phyloP scores from a whole-genome alignment of 148 eudicot genomes.

The Simmondsia chinensis region DNA sequence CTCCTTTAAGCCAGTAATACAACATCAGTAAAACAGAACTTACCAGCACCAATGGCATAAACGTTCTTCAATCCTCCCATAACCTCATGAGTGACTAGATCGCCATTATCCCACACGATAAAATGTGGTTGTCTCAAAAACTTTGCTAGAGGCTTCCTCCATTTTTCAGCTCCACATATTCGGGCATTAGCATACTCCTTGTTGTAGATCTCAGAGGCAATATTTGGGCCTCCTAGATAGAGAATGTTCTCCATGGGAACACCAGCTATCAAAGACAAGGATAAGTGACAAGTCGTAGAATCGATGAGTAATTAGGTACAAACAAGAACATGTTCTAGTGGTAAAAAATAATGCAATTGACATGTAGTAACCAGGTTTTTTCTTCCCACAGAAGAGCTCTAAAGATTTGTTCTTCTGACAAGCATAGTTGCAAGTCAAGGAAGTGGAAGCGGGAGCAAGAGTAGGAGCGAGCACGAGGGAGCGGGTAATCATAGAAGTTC shows the following conservation, averaged over 20 bases:
- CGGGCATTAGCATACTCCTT: constrained; percentile 95
- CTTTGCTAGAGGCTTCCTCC: constrained; percentile 78
- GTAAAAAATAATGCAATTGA: background rate
- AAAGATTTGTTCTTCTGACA: too few relatives aligned
- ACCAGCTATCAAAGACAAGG: constrained; percentile 45
- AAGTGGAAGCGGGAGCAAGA: too few relatives aligned
- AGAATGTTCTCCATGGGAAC: constrained; percentile 77
- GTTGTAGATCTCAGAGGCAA: constrained; percentile 88
- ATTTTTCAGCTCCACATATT: constrained; percentile 80
- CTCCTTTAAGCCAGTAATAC: too few relatives aligned
- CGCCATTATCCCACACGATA: constrained; percentile 90
- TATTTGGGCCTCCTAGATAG: constrained; percentile 98
- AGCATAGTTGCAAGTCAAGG: too few relatives aligned
- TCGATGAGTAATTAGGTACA: background rate
- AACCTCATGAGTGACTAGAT: constrained; percentile 94
- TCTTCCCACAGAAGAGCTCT: background rate
- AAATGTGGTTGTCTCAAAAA: constrained; percentile 91
- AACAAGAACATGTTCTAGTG: background rate
- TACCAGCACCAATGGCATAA: constrained; percentile 97
- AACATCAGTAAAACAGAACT: too few relatives aligned
- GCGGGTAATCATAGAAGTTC: too few relatives aligned
- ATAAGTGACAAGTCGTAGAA: background rate
- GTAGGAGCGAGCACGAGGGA: too few relatives aligned
- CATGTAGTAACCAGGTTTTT: background rate
- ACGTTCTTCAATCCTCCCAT: constrained; percentile 97